These are phyloP conservation scores for Rutstroemia sp. DNA, from an alignment of 2,329 filamentous ascomycete genomes.

Conservation along the genomic window DNA sequence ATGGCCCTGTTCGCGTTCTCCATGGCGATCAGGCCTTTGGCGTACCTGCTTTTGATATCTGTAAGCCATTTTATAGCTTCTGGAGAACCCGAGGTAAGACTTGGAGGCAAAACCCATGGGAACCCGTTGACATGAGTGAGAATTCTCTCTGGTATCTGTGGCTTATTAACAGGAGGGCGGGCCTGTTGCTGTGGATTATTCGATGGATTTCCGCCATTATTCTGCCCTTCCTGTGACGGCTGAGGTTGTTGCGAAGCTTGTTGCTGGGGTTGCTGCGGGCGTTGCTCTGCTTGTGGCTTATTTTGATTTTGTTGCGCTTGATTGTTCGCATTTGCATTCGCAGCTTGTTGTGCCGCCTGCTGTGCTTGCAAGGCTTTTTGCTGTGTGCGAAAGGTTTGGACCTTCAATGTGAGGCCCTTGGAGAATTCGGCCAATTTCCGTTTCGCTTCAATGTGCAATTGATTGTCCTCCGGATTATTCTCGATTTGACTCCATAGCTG, in stretches of 20 bases:
- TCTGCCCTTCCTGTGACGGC: constrained; percentile 6
- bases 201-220: constrained; percentile 11
- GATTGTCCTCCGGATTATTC: constrained; percentile 41
- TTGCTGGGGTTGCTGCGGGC: background rate
- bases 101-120: constrained; percentile 38
- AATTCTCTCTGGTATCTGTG: constrained; percentile 28
- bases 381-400: background rate
- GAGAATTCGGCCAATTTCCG: constrained; percentile 56
- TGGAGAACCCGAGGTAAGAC: constrained; percentile 36
- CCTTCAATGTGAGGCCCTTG: constrained; percentile 38
- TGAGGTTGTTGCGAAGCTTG: constrained; percentile 5
- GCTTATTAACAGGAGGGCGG: background rate
- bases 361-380: constrained; percentile 10
- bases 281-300: constrained; percentile 2
- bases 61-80: constrained; percentile 40
- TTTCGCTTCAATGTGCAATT: constrained; percentile 43
- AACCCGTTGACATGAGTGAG: constrained; percentile 41
- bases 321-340: constrained; percentile 1
- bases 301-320: constrained; percentile 9
- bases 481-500: constrained; percentile 44
- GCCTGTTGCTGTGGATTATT: constrained; percentile 12
- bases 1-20: constrained; percentile 38
- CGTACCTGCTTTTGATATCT: constrained; percentile 41
- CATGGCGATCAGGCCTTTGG: constrained; percentile 42
- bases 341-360: constrained; percentile 10